These are phyloP conservation scores for Candida albicans DNA, from an alignment of 1,139 yeast genomes.

Conservation along the genomic window DNA sequence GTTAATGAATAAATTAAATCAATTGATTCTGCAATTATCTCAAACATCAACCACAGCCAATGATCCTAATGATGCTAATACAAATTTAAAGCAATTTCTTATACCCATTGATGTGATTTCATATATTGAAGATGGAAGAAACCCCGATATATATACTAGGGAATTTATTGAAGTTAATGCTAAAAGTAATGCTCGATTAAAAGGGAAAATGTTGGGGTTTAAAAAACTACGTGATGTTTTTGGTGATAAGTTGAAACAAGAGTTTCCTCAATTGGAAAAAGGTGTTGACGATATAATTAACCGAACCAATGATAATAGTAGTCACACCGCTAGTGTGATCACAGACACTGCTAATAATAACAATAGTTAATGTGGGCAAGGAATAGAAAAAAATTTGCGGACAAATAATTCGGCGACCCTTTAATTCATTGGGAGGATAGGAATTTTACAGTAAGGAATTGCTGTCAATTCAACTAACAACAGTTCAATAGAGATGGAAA, in stretches of 20 bases:
- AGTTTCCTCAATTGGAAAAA: conserved; percentile 69
- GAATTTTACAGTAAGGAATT: no score
- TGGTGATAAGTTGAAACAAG: conserved; percentile 66
- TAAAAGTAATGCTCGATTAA: conserved; percentile 80
- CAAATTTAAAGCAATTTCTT: conserved; percentile 36
- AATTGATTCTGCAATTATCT: conserved; percentile 38
- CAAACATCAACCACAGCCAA: conserved; percentile 12
- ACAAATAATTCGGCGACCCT: no score
- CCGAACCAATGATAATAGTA: conserved; percentile 17
- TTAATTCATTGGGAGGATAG: no score
- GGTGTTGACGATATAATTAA: conserved; percentile 37
- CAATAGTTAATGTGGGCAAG: no score
- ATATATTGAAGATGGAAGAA: conserved; percentile 92
- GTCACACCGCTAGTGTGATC: no score
- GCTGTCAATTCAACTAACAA: no score
- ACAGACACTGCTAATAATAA: no score
- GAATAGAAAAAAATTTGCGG: no score
- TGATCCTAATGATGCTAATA: conserved; percentile 1
- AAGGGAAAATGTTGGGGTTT: conserved; percentile 76
- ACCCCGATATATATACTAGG: conserved; percentile 94
- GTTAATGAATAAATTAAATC: conserved; percentile 41
- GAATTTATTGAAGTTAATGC: conserved; percentile 93
- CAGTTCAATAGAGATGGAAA: no score
- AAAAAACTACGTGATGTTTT: conserved; percentile 59
- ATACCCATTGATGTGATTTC: conserved; percentile 78